These are phyloP conservation scores for Triticum timopheevii DNA, from an alignment of 176 grass and related monocot species.

Conservation along the genomic window DNA sequence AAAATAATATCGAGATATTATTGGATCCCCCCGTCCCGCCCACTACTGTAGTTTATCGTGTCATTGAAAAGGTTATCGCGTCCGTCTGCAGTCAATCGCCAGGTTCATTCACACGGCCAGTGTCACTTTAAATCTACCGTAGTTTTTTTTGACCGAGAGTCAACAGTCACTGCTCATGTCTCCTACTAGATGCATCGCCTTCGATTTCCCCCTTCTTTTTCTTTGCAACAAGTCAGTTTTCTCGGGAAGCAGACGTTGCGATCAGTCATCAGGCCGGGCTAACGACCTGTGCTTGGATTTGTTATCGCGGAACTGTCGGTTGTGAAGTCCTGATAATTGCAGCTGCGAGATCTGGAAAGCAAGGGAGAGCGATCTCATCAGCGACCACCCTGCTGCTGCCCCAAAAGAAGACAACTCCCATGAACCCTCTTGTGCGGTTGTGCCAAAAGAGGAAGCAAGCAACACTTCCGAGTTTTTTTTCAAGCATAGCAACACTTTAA, in stretches of 20 bases:
- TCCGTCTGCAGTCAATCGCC: background rate
- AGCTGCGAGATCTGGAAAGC: background rate
- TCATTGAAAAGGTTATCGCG: constrained; percentile 29
- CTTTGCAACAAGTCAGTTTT: background rate
- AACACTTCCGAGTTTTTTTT: background rate
- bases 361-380: background rate
- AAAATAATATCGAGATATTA: constrained; percentile 15
- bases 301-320: background rate
- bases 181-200: background rate
- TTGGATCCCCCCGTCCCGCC: background rate
- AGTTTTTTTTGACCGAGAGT: background rate
- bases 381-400: background rate
- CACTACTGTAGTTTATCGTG: background rate
- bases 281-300: background rate
- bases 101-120: background rate
- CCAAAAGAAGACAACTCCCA: background rate
- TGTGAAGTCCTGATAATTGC: background rate
- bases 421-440: constrained; percentile 31
- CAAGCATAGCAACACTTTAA: background rate
- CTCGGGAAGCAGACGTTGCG: background rate
- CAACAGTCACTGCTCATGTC: background rate
- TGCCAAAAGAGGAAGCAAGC: constrained; percentile 3
- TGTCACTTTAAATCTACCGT: background rate
- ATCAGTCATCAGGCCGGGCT: background rate
- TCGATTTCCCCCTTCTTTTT: background rate